A percentile compares a stretch with the other conserved stretches of the same genome.
These are phyloP conservation scores for Penicillium cinerascens DNA, from an alignment of 495 filamentous ascomycete species.

Conservation along the genomic window DNA sequence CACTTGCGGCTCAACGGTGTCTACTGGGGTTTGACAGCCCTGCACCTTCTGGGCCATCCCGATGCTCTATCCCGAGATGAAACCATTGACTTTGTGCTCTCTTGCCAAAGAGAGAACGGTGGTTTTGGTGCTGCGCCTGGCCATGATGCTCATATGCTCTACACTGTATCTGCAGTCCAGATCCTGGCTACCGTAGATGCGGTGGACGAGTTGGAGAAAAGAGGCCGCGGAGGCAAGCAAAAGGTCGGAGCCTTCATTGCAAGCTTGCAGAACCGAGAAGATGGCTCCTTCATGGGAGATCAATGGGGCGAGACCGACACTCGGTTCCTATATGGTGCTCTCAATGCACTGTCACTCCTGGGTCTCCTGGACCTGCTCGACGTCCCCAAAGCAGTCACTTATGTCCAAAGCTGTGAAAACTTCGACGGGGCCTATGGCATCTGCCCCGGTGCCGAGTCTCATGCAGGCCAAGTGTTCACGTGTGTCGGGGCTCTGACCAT, in stretches of 20 bases:
- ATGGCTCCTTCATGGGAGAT: conserved; percentile 86
- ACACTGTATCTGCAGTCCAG: conserved; percentile 90
- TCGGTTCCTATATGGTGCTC: conserved; percentile 82
- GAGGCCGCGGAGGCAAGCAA: conserved; percentile 60
- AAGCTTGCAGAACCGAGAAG: conserved; percentile 69
- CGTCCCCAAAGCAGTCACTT: conserved; percentile 69
- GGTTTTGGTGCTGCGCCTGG: conserved; percentile 92
- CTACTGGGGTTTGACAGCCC: conserved; percentile 91
- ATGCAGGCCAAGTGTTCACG: conserved; percentile 90
- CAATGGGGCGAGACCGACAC: conserved; percentile 97
- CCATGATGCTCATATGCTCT: conserved; percentile 93
- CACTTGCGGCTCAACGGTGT: conserved; percentile 91
- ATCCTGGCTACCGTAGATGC: conserved; percentile 83
- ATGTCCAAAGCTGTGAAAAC: conserved; percentile 80
- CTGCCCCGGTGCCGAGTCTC: conserved; percentile 83
- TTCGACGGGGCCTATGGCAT: conserved; percentile 92
- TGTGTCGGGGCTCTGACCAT: conserved; percentile 89
- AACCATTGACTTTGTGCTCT: conserved; percentile 86
- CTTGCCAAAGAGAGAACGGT: conserved; percentile 80
- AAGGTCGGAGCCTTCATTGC: conserved; percentile 78
- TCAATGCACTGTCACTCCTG: conserved; percentile 83
- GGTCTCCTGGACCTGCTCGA: conserved; percentile 67
- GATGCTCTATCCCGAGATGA: conserved; percentile 76
- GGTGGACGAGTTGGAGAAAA: conserved; percentile 72
- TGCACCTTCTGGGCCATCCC: conserved; percentile 78